Base-by-base conservation (phyloP, 1,284 basidiomycete genomes). In the Apiotrichum montevideense region DNA sequence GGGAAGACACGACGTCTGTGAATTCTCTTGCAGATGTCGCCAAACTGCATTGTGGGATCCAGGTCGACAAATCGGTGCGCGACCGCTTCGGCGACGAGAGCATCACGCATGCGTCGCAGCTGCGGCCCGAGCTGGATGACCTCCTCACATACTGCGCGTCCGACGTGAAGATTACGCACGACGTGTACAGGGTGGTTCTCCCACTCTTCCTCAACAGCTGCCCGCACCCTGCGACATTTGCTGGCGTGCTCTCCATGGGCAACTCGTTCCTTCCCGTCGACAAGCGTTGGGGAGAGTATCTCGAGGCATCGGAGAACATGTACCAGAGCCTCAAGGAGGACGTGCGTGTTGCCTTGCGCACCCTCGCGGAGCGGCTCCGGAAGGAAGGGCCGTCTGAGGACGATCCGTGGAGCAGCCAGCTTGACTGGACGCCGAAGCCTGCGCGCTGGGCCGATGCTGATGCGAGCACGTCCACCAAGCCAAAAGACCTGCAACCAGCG, bases 11-110 rank as follows among this genome's bases (percentile, higher is more conserved):
- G 41, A 94, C 93, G 0, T 90, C 93, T 1, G 85, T 86, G 41
- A 98, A 97, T 74, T 93, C 92, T 21, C 84, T 98, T 29, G 87
- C 85, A 14, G 94, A 97, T 60, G 93, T 98, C 11, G 94, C 93
- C 0, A 84, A 84, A 47, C 80, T 98, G 4, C 91, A 99, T 72
- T 96, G 92, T 54, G 84, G 83, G 6, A 87, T 90, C 63, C 78
- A 82, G 15, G 78, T 96, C 54, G 84, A 90, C 73, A 98, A 98
- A 76, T 80, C 83, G 6, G 81, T 85, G 6, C 85, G 95, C 3
- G 82, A 85, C 63, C 86, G 90, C 65, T 89, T 98, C 69, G 85
- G 63, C 42, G 71, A 74, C 56, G 70, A 72, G 9, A 37, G 44
- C 4, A 69, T 77, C 59, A 70, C 52, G 6, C 73, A 75, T 54